Evolutionary conservation across 768 basidiomycete species (phyloP).

Genomic region (Trametes cingulata): DNA sequence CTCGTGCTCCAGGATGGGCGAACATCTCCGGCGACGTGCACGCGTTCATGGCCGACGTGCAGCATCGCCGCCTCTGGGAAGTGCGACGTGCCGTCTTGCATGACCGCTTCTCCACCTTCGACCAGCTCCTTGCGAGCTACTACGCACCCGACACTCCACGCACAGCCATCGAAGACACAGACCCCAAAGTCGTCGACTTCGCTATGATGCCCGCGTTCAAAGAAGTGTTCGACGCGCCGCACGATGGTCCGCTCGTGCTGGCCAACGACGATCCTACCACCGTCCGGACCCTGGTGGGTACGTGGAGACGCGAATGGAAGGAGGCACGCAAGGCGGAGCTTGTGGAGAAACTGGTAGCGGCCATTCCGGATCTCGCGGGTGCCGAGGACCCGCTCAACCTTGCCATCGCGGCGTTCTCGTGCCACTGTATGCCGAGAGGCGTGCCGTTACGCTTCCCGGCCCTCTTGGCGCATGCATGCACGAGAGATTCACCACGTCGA

Average conservation of each 20-base stretch:
- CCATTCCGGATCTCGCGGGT: neutral
- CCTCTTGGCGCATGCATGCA: neutral
- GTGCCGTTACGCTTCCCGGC: neutral
- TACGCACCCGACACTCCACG: neutral
- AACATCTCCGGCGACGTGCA: neutral
- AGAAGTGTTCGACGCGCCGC: neutral
- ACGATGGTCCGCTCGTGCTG: neutral
- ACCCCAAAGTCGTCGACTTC: neutral
- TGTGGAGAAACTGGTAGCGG: neutral
- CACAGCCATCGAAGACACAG: neutral
- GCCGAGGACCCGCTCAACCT: neutral
- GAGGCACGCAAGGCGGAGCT: neutral
- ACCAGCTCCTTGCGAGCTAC: neutral
- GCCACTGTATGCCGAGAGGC: neutral
- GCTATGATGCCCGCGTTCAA: neutral
- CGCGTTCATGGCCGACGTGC: neutral
- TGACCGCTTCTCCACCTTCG: neutral
- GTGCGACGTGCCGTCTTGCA: neutral
- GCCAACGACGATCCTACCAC: neutral
- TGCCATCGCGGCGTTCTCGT: neutral
- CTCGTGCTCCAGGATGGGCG: neutral
- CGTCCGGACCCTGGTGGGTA: neutral
- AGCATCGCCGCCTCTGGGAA: neutral
- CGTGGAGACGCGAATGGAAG: neutral
- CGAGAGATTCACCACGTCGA: no score